These are phyloP conservation scores for Suillus weaverae DNA, from an alignment of 768 basidiomycete genomes.

Conservation along the genomic window DNA sequence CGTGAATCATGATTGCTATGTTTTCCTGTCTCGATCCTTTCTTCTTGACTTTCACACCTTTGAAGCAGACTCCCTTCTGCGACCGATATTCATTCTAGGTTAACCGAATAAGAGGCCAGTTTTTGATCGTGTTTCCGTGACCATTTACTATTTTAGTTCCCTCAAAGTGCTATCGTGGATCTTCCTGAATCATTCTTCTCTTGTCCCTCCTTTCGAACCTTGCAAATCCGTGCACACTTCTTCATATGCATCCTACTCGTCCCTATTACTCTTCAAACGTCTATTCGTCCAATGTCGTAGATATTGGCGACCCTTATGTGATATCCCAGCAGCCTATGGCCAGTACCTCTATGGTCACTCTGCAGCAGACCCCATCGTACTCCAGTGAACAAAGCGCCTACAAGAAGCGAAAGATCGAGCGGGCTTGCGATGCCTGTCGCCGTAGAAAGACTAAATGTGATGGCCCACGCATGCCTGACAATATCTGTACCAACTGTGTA, in stretches of 20 bases:
- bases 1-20: neutral
- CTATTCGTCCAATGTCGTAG: constrained; percentile 28
- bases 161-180: constrained; percentile 14
- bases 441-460: constrained; percentile 62
- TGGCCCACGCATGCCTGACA: constrained; percentile 50
- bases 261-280: constrained; percentile 13
- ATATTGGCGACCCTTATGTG: constrained; percentile 23
- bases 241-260: constrained; percentile 21
- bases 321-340: neutral
- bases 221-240: neutral
- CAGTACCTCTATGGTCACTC: constrained; percentile 13
- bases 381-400: constrained; percentile 18
- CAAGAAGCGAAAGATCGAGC: constrained; percentile 49
- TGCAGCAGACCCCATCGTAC: constrained; percentile 8
- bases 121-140: neutral
- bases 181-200: constrained; percentile 8
- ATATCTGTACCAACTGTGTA: constrained; percentile 58
- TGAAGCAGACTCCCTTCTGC: neutral
- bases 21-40: neutral
- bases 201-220: constrained; percentile 6
- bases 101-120: neutral
- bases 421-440: constrained; percentile 62
- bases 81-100: neutral
- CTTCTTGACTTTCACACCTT: constrained; percentile 5
- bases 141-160: constrained; percentile 17